These are phyloP conservation scores for Plantago major DNA, from an alignment of 257 asterid genomes.

Conservation along the genomic window DNA sequence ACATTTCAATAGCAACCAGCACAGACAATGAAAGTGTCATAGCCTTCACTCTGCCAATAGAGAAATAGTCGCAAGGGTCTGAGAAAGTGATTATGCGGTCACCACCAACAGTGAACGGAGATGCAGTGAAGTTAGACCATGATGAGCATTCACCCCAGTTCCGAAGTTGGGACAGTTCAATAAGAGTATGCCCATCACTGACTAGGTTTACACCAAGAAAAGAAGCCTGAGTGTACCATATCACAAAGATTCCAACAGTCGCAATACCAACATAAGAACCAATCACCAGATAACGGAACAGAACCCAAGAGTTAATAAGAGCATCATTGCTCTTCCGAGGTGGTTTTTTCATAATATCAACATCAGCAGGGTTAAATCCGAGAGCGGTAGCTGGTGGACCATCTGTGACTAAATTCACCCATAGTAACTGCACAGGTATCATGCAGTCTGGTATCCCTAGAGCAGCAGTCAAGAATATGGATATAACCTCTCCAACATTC, in stretches of 20 bases:
- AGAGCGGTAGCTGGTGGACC: slow-evolving; percentile 99
- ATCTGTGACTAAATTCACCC: slow-evolving; percentile 93
- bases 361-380: slow-evolving; percentile 87
- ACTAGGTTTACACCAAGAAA: slow-evolving; percentile 62
- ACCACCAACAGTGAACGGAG: slow-evolving; percentile 59
- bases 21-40: slow-evolving; percentile 83
- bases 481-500: slow-evolving; percentile 81
- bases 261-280: slow-evolving; percentile 87
- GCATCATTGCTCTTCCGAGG: slow-evolving; percentile 77
- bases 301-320: slow-evolving; percentile 71
- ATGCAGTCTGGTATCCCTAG: slow-evolving; percentile 84
- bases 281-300: slow-evolving; percentile 85
- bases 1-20: slow-evolving; percentile 84
- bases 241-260: slow-evolving; percentile 76
- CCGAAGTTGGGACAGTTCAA: slow-evolving; percentile 73
- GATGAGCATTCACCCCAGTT: slow-evolving; percentile 86
- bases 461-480: slow-evolving; percentile 82
- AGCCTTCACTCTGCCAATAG: slow-evolving; percentile 77
- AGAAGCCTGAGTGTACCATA: slow-evolving; percentile 84
- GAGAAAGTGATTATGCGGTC: slow-evolving; percentile 47
- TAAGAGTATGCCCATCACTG: slow-evolving; percentile 72
- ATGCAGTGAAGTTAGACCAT: slow-evolving; percentile 64
- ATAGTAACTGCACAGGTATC: slow-evolving; percentile 87
- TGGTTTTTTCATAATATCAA: slow-evolving; percentile 80
- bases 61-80: slow-evolving; percentile 73